These are phyloP conservation scores for Stagonosporopsis chrysanthemi DNA, from an alignment of 2,329 filamentous ascomycete species.

Conservation along the genomic window DNA sequence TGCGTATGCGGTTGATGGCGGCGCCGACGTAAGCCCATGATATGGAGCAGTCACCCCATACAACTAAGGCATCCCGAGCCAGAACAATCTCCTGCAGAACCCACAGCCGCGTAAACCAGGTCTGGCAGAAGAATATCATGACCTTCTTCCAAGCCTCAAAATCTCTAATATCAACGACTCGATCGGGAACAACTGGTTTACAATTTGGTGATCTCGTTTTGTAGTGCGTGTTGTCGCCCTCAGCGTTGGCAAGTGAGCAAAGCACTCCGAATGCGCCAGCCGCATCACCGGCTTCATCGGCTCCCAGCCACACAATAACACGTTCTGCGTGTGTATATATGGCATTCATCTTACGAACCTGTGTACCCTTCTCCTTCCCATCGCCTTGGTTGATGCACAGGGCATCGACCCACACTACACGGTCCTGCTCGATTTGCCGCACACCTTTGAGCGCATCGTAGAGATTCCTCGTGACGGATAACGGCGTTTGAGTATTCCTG, in stretches of 20 bases:
- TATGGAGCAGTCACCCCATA: slow-evolving; percentile 22
- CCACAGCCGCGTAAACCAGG: slow-evolving; percentile 17
- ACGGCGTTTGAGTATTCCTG: background rate
- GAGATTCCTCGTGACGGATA: slow-evolving; percentile 12
- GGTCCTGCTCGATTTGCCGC: slow-evolving; percentile 2
- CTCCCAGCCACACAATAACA: slow-evolving; percentile 23
- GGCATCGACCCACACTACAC: slow-evolving; percentile 23
- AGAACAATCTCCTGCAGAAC: slow-evolving; percentile 24
- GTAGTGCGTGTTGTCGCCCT: background rate
- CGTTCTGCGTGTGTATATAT: slow-evolving; percentile 19
- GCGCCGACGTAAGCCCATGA: slow-evolving; percentile 19
- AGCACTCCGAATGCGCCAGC: slow-evolving; percentile 5
- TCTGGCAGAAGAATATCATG: slow-evolving; percentile 11
- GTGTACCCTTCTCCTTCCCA: slow-evolving; percentile 15
- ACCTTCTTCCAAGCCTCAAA: background rate
- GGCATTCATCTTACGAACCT: slow-evolving; percentile 21
- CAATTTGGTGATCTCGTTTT: background rate
- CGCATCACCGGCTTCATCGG: slow-evolving; percentile 5
- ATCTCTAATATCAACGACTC: background rate
- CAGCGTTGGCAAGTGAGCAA: background rate
- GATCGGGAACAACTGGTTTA: background rate
- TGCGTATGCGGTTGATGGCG: slow-evolving; percentile 18
- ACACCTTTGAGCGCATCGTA: slow-evolving; percentile 18
- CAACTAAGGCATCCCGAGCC: slow-evolving; percentile 19
- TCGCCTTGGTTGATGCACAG: slow-evolving; percentile 30